Conservation (phyloP, 2,329 filamentous ascomycete species). For the Aspergillus unguis region DNA sequence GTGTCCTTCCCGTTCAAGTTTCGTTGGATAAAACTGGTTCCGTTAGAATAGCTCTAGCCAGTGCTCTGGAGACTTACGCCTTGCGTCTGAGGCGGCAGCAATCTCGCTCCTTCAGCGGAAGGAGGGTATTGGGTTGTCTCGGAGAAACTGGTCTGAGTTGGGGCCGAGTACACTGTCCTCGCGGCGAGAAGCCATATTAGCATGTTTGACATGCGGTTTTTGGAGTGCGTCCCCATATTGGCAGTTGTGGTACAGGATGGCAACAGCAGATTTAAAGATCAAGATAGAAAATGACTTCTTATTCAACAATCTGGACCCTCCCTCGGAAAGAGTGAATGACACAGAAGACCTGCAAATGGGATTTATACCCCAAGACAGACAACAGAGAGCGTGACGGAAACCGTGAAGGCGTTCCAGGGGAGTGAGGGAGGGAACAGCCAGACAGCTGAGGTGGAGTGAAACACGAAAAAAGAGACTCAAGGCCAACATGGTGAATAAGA, state of each 20-base stretch:
- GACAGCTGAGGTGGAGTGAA: not conserved
- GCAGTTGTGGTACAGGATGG: not conserved
- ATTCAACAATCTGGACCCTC: not conserved
- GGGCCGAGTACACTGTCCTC: conserved; percentile 27
- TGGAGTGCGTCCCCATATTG: conserved; percentile 21
- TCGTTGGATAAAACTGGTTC: conserved; percentile 29
- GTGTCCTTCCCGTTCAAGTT: conserved; percentile 32
- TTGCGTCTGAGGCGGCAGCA: conserved; percentile 25
- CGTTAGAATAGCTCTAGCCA: conserved; percentile 12
- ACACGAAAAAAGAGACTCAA: not conserved
- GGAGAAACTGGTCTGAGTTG: conserved; percentile 21
- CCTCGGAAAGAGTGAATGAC: not conserved
- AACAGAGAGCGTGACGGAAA: conserved; percentile 9
- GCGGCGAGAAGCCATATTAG: conserved; percentile 36
- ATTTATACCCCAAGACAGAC: not conserved
- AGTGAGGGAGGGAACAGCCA: not conserved
- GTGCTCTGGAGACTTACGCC: conserved; percentile 27
- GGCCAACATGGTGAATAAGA: conserved; percentile 10
- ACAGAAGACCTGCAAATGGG: too few species aligned
- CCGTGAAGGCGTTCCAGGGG: conserved; percentile 1
- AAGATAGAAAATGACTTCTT: not conserved
- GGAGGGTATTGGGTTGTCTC: conserved; percentile 38
- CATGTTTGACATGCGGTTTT: conserved; percentile 27
- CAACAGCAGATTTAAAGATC: not conserved
- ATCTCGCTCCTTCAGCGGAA: conserved; percentile 22